Conservation (phyloP, 495 filamentous ascomycete genomes). For the Penicillium parvum region DNA sequence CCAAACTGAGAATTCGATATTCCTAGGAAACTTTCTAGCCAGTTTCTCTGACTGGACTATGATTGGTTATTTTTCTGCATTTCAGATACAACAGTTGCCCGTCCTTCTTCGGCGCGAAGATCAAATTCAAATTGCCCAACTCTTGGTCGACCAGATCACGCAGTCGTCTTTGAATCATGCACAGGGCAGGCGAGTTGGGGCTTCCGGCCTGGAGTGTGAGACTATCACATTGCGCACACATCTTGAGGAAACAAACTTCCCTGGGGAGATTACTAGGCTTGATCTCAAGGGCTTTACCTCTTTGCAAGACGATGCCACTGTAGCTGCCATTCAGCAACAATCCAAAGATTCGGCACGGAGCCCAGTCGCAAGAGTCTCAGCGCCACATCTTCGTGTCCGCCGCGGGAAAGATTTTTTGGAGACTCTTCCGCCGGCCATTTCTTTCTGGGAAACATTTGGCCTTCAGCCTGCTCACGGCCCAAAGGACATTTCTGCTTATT, state of each 20-base stretch:
- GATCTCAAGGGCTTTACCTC: conserved; percentile 38
- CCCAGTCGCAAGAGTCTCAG: conserved; percentile 35
- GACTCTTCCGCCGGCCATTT: conserved; percentile 69
- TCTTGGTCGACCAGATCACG: conserved; percentile 46
- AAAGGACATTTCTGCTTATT: conserved; percentile 77
- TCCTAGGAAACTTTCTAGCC: conserved; percentile 43
- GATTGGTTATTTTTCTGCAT: conserved; percentile 39
- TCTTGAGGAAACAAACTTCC: conserved; percentile 27
- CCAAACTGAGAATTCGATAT: conserved; percentile 33
- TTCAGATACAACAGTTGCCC: conserved; percentile 30
- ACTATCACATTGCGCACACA: conserved; percentile 18
- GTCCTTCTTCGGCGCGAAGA: conserved; percentile 34
- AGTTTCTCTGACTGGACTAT: conserved; percentile 45
- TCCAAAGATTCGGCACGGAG: conserved; percentile 27
- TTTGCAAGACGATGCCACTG: conserved; percentile 29
- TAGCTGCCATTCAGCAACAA: conserved; percentile 15
- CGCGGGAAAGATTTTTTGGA: conserved; percentile 71
- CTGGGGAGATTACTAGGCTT: conserved; percentile 32
- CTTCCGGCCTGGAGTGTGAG: conserved; percentile 31
- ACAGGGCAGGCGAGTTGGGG: conserved; percentile 26
- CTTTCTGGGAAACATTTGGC: conserved; percentile 89
- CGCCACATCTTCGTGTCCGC: conserved; percentile 73
- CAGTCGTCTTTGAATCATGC: conserved; percentile 44
- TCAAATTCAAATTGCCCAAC: conserved; percentile 43
- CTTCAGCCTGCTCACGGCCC: conserved; percentile 70